These are phyloP conservation scores for Berberis vulgaris DNA, from an alignment of 164 flowering plant genomes.

Conservation along the genomic window DNA sequence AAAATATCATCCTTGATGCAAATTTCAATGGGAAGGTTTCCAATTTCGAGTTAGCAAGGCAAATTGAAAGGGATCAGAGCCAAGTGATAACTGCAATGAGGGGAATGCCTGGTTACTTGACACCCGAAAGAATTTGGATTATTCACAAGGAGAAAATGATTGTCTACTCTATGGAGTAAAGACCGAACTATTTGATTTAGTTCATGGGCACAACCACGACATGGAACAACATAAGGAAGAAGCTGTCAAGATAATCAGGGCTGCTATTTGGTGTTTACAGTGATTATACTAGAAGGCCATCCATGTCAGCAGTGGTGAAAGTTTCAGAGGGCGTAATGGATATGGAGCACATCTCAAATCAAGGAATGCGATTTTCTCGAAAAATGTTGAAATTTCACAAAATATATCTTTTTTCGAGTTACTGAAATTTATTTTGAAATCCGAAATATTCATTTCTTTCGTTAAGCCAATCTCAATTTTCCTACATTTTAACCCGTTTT, in stretches of 20 bases:
- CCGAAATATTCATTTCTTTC: no score
- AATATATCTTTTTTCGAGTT: no score
- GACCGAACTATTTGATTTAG: background rate
- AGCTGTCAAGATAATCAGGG: background rate
- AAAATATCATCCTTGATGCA: constrained; percentile 3
- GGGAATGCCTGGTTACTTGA: background rate
- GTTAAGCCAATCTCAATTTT: no score
- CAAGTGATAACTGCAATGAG: background rate
- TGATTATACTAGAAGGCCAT: background rate
- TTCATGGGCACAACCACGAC: background rate
- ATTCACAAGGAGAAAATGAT: background rate
- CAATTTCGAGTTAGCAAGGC: constrained; percentile 5
- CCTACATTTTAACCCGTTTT: no score
- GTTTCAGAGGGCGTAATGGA: background rate
- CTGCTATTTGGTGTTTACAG: background rate
- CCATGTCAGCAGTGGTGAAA: background rate
- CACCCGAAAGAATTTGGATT: background rate
- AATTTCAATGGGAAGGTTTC: constrained; percentile 8
- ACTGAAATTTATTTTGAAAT: no score
- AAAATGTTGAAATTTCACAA: no score
- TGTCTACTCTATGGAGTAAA: background rate
- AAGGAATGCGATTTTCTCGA: no score
- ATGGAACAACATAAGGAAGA: background rate
- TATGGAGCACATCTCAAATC: background rate
- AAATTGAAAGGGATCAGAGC: background rate